These are phyloP conservation scores for Stephania cephalantha DNA, from an alignment of 164 flowering plant genomes.

Conservation along the genomic window DNA sequence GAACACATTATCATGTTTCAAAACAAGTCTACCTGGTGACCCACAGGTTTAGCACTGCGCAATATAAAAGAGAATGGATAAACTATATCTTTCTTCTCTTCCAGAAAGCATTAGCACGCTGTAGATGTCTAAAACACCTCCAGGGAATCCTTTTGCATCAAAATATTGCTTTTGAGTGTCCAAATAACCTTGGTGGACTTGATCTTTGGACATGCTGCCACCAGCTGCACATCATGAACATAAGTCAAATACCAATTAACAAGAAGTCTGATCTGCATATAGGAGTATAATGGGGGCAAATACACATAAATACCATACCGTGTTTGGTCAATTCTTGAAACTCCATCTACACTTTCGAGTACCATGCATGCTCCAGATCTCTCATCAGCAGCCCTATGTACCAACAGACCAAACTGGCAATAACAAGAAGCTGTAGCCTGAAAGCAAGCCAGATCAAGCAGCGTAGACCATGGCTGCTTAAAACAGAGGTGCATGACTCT, in stretches of 20 bases:
- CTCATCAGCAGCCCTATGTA: conserved; percentile 41
- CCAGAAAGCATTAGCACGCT: conserved; percentile 52
- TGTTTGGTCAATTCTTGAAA: conserved; percentile 25
- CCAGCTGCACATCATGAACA: conserved; percentile 24
- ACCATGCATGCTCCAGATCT: conserved; percentile 24
- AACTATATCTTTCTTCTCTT: conserved; percentile 68
- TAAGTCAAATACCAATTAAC: not conserved
- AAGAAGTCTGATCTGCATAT: not conserved
- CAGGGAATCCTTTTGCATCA: conserved; percentile 35
- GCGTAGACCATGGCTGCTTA: conserved; percentile 51
- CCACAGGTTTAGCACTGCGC: conserved; percentile 89
- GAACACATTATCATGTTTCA: not conserved
- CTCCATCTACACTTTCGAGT: conserved; percentile 25
- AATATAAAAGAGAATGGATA: conserved; percentile 64
- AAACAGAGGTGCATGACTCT: conserved; percentile 71
- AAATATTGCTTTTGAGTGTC: conserved; percentile 30
- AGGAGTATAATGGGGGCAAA: not conserved
- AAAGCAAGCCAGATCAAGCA: conserved; percentile 74
- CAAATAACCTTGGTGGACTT: conserved; percentile 21
- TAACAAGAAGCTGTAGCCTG: conserved; percentile 69
- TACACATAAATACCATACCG: conserved; percentile 34
- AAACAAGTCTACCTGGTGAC: conserved; percentile 76
- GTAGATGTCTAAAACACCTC: conserved; percentile 53
- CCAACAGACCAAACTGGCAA: conserved; percentile 74
- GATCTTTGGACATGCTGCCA: conserved; percentile 23